Evolutionary conservation across 768 basidiomycete genomes (phyloP), one percentile per base, ranked within the genome.

Genomic region (Megacollybia marginata): DNA sequence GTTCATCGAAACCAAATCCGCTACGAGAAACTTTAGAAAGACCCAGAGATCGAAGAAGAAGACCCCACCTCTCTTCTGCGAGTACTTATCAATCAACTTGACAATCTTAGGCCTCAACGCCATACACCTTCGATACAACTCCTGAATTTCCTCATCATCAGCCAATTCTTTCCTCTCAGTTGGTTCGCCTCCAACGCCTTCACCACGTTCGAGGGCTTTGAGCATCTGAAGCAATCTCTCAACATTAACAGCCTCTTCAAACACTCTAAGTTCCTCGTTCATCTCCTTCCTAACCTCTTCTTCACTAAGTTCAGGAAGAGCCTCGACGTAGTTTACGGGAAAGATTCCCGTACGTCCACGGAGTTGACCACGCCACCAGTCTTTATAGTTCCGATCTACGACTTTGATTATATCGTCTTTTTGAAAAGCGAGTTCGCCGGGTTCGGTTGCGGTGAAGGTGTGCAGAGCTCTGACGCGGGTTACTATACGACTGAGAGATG

Each of bases 341-440:
- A 98, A 97, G 44, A 98, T 98, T 42, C 92, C 92, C 2, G 92
- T 92, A 51, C 88, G 71, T 0, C 91, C 93, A 59, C 83, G 88
- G 42, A 94, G 65, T 57, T 96, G 92, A 1, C 95, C 95, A 19
- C 91, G 69, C 92, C 93, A 97, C 95, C 95, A 98, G 62, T 96
- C 92, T 58, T 90, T 87, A 65, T 95, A 95, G 19, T 85, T 87
- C 20, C 92, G 80, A 63, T 96, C 92, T 19, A 97, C 83, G 12
- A 98, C 94, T 59, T 92, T 92, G 71, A 97, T 92, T 43, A 95
- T 73, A 55, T 96, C 94, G 2, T 93, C 95, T 55, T 86, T 87
- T 46, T 91, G 85, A 59, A 98, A 95, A 1, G 85, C 83, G 1
- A 98, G 76, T 62, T 98, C 95, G 10, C 92, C 93, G 0, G 84